Evolutionary conservation across 1,139 yeast genomes (phyloP), one percentile per base, ranked within the genome.

Genomic region (Zygoascus meyerae): DNA sequence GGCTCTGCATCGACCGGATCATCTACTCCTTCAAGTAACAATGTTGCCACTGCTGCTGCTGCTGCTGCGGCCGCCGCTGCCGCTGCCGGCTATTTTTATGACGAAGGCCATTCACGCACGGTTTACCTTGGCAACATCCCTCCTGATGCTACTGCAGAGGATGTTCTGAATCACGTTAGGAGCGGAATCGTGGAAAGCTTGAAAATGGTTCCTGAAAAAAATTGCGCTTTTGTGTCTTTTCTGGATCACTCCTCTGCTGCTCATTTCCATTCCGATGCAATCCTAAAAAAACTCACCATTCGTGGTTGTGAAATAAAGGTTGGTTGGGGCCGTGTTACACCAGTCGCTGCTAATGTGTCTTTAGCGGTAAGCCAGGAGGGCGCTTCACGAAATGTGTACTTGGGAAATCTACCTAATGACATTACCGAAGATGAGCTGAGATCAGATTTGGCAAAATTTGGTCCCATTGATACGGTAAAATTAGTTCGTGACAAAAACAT

Each of bases 71-170:
- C 45, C 16, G 34, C 36, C n/a, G 48, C 47, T 15, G 44, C 45
- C 36, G 51, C 44, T 33, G 45, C 40, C 29, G 44, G 44, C 18
- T 29, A 48, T 12, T 40, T 32, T 30, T 39, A 46, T 10, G 43
- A 46, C 26, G 57, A 57, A 18, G 53, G 51, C 45, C 55, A 57
- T 42, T 67, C 67, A 52, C 77, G 97, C 63, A 87, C 97, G 0
- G 54, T 92, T 6, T 87, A 89, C 63, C 71, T 92, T 57, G 97
- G 97, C 10, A 89, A 87, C 61, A 77, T 92, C 39, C 97, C 97
- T 0, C 68, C 75, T n/a, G 86, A 83, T 54, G 74, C 89, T 49
- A 79, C 89, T 28, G 81, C 94, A 3, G 81, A 84, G 58, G 95
- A 87, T 59, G 69, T 92, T 47, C 73, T 92, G 60, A 92, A 87